These are phyloP conservation scores for Fusarium humuli DNA, from an alignment of 2,329 filamentous ascomycete genomes.

Conservation along the genomic window DNA sequence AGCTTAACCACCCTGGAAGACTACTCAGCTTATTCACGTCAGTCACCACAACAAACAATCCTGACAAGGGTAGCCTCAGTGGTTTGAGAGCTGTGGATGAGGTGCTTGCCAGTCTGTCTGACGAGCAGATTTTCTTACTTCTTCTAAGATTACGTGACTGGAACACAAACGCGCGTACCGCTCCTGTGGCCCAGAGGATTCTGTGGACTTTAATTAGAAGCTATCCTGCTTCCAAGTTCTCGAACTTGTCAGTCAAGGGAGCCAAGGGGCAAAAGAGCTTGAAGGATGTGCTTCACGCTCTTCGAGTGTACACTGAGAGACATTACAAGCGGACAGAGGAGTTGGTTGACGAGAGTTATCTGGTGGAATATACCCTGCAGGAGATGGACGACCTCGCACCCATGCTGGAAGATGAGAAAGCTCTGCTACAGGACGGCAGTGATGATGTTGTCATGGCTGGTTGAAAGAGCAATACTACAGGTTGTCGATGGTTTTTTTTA, in stretches of 20 bases:
- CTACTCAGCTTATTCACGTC: conserved; percentile 85
- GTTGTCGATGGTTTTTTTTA: conserved; percentile 15
- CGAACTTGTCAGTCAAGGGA: conserved; percentile 72
- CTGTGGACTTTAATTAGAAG: conserved; percentile 82
- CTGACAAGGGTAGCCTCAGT: conserved; percentile 72
- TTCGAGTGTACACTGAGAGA: conserved; percentile 90
- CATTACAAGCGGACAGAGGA: conserved; percentile 93
- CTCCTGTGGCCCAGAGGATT: conserved; percentile 86
- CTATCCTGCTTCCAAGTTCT: conserved; percentile 83
- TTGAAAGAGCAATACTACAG: conserved; percentile 32
- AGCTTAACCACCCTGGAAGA: conserved; percentile 92
- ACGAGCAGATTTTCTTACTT: conserved; percentile 87
- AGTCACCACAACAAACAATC: conserved; percentile 73
- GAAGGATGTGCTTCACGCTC: conserved; percentile 86
- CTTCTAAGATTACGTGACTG: conserved; percentile 89
- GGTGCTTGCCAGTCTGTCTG: conserved; percentile 80
- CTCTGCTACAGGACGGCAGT: conserved; percentile 50
- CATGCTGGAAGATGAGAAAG: conserved; percentile 51
- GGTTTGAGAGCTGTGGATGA: conserved; percentile 81
- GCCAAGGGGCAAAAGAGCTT: conserved; percentile 72
- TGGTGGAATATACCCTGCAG: conserved; percentile 91
- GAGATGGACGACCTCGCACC: conserved; percentile 86
- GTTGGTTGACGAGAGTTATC: conserved; percentile 90
- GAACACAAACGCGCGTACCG: conserved; percentile 95
- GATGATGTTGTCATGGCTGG: conserved; percentile 58